Evolutionary conservation across 2,329 filamentous ascomycete species (phyloP).

Genomic region (Botrytis deweyae): DNA sequence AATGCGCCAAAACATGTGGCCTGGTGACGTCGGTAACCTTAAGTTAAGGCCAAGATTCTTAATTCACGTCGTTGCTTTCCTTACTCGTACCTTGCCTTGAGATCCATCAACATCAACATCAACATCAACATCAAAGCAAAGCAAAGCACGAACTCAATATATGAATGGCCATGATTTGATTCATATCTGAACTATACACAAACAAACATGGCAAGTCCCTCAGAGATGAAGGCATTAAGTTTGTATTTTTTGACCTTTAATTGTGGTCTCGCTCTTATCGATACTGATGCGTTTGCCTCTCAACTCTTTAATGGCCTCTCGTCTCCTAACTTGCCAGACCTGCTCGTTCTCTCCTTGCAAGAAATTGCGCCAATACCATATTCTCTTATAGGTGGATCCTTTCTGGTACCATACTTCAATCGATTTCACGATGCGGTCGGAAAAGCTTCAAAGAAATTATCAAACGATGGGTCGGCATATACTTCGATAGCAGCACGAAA

Average conservation of each 20-base stretch:
- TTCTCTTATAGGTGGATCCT: conserved; percentile 81
- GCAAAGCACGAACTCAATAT: background rate
- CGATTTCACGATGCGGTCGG: conserved; percentile 70
- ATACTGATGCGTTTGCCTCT: conserved; percentile 67
- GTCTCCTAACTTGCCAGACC: conserved; percentile 57
- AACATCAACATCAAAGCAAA: background rate
- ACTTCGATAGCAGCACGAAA: conserved; percentile 69
- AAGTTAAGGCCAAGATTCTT: background rate
- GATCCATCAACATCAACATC: background rate
- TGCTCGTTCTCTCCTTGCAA: conserved; percentile 72
- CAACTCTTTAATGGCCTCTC: conserved; percentile 65
- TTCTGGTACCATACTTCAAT: conserved; percentile 72
- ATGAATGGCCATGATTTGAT: background rate
- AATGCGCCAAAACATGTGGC: conserved; percentile 2
- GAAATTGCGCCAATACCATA: conserved; percentile 84
- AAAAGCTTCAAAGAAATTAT: conserved; percentile 53
- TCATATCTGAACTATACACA: background rate
- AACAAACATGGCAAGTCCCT: background rate
- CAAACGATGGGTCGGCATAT: conserved; percentile 49
- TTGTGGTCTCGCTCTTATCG: conserved; percentile 71
- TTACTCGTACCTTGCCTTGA: too few relatives aligned
- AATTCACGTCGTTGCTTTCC: background rate
- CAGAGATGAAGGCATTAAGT: conserved; percentile 47
- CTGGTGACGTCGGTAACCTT: conserved; percentile 6
- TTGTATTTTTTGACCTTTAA: conserved; percentile 88